These are phyloP conservation scores for Batrachochytrium dendrobatidis DNA, from an alignment of 371 early-diverging fungal species.

Conservation along the genomic window DNA sequence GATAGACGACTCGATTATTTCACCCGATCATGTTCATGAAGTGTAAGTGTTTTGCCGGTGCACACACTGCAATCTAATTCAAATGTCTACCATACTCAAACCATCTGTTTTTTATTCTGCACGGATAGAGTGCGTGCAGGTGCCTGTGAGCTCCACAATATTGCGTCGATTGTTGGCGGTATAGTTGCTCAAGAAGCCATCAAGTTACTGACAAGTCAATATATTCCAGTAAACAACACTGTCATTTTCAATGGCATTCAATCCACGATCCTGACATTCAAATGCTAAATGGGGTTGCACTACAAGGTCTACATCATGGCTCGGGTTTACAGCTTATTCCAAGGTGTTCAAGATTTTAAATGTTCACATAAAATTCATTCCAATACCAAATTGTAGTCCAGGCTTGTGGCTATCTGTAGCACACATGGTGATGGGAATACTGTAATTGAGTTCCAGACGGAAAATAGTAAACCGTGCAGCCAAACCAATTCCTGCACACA, in stretches of 20 bases:
- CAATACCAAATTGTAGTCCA: slow-evolving; percentile 83
- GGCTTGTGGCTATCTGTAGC: slow-evolving; percentile 64
- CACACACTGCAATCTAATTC: too few relatives aligned
- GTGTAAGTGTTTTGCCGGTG: slow-evolving; percentile 27
- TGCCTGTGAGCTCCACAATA: slow-evolving; percentile 67
- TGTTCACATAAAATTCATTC: slow-evolving; percentile 70
- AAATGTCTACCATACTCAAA: too few relatives aligned
- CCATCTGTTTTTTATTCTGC: neutral
- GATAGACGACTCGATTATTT: slow-evolving; percentile 10
- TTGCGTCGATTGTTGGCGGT: slow-evolving; percentile 88
- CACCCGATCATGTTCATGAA: slow-evolving; percentile 42
- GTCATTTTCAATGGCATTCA: slow-evolving; percentile 74
- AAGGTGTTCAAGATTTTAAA: too few relatives aligned
- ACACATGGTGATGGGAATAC: slow-evolving; percentile 70
- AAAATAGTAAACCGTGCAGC: slow-evolving; percentile 77
- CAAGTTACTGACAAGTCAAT: slow-evolving; percentile 82
- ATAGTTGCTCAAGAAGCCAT: slow-evolving; percentile 88
- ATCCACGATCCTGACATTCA: slow-evolving; percentile 39
- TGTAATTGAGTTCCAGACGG: slow-evolving; percentile 83
- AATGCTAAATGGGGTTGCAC: slow-evolving; percentile 20
- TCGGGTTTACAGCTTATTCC: too few relatives aligned
- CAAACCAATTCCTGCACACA: slow-evolving; percentile 57
- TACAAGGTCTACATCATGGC: too few relatives aligned
- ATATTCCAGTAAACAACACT: slow-evolving; percentile 81
- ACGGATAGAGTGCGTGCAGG: slow-evolving; percentile 65